Base-by-base conservation (phyloP, 2,329 filamentous ascomycete species). In the Colletotrichum tropicicola region DNA sequence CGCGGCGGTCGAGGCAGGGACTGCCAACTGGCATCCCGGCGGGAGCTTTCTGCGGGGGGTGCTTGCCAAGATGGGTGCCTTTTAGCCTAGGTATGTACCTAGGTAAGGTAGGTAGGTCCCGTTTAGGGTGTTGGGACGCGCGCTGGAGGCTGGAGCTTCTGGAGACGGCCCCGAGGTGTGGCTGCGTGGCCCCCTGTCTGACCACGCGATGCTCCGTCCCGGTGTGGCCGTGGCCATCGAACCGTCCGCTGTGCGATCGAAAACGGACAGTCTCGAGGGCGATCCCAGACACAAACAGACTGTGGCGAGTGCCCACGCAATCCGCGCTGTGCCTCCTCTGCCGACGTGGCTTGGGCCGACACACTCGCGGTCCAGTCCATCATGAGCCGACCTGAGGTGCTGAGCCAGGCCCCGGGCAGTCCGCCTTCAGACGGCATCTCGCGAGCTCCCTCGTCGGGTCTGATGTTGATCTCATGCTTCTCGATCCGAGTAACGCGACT, bases 171-270 rank as follows among this genome's bases (percentile, higher is more conserved):
- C 45, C 13, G 45, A 52, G 53, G 45, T 52, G 59, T 63, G 59
- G 54, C 59, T 62, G 39, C 35, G 44, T n/a, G 43, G 43, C 48
- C 48, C 55, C 43, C 25, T 48, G 56, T 48, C 32, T 15, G n/a
- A 37, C 45, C 17, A 53, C 41, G 41, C 56, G 48, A 55, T 39
- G 37, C 10, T 51, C 44, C 57, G 30, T 23, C 17, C 57, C 30
- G 21, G 49, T 61, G 49, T 65, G 62, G 57, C 37, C 51, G 35
- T 51, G 58, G 35, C 44, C 62, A 65, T 65, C 62, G 62, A 65
- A 27, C 35, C 17, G 23, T 51, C 27, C 23, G 57, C 62, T 28
- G 9, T 15, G 51, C 27, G 62, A 65, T 65, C 62, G 62, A 61
- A 39, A 45, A 51, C 43, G 23, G 32, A 25, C 32, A n/a, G n/a